Evolutionary conservation across 2,329 filamentous ascomycete species (phyloP).

Genomic region (Calycina marina): DNA sequence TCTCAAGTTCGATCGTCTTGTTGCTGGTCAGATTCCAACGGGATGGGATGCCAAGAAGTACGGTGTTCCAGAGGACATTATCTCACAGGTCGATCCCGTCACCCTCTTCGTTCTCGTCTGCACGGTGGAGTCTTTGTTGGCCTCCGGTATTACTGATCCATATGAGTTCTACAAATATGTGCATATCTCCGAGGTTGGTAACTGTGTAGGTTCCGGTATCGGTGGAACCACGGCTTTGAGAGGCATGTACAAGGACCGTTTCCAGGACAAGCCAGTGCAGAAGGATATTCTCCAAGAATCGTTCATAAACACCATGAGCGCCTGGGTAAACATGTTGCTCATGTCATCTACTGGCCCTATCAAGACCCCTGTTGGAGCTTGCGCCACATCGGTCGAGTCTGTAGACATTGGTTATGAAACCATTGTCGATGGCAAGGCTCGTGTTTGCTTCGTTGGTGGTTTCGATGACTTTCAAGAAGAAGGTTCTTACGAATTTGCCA

Average conservation of each 20-base stretch:
- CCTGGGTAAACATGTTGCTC: constrained; percentile 98
- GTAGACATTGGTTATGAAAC: constrained; percentile 97
- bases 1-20: constrained; percentile 88
- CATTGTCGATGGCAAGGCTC: constrained; percentile 95
- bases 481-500: constrained; percentile 98
- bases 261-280: constrained; percentile 90
- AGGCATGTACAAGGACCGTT: constrained; percentile 97
- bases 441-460: constrained; percentile 92
- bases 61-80: constrained; percentile 93
- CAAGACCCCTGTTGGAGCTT: constrained; percentile 96
- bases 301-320: constrained; percentile 99
- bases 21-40: constrained; percentile 91
- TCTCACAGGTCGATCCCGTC: constrained; percentile 92
- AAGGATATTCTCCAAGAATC: constrained; percentile 99
- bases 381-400: constrained; percentile 92
- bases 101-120: constrained; percentile 91
- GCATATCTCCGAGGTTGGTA: constrained; percentile 92
- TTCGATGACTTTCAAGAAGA: constrained; percentile 99
- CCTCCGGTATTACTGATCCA: constrained; percentile 91
- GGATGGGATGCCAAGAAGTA: constrained; percentile 96
- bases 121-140: constrained; percentile 79
- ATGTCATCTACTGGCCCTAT: constrained; percentile 95
- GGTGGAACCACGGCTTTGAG: constrained; percentile 84
- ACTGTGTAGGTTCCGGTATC: constrained; percentile 97
- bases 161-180: constrained; percentile 99